These are phyloP conservation scores for Ramularia endophylla DNA, from an alignment of 2,329 filamentous ascomycete species.

Conservation along the genomic window DNA sequence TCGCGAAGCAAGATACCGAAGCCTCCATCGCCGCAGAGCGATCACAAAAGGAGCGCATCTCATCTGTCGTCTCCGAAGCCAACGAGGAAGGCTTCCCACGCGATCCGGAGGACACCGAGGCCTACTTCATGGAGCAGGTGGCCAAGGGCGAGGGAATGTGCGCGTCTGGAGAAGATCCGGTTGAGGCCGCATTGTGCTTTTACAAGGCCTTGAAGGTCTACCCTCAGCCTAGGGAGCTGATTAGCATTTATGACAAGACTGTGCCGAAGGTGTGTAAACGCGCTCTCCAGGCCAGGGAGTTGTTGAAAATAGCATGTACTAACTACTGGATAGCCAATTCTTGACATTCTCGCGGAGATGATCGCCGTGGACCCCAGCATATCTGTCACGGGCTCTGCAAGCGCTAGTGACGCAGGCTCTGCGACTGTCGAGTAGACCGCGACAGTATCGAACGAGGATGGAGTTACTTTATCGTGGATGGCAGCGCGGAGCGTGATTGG, in stretches of 20 bases:
- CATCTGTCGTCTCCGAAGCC: conserved; percentile 68
- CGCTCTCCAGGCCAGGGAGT: no score
- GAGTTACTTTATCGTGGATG: no score
- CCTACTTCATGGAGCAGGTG: conserved; percentile 95
- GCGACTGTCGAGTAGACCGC: conserved; percentile 25
- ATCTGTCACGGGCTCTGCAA: conserved; percentile 27
- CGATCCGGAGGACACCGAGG: conserved; percentile 87
- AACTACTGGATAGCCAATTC: conserved; percentile 59
- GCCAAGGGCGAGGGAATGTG: conserved; percentile 79
- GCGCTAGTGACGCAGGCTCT: conserved; percentile 22
- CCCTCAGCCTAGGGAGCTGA: conserved; percentile 84
- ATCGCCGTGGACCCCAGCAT: conserved; percentile 78
- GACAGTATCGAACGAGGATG: no score
- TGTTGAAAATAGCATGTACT: no score
- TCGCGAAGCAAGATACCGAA: conserved; percentile 66
- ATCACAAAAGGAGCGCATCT: conserved; percentile 68
- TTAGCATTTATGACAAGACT: conserved; percentile 97
- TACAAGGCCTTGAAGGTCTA: conserved; percentile 99
- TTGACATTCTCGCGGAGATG: conserved; percentile 97
- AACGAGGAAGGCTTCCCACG: conserved; percentile 88
- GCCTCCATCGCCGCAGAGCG: conserved; percentile 60
- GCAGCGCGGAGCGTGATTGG: no score
- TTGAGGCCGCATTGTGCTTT: conserved; percentile 90
- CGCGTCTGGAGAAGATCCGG: conserved; percentile 67
- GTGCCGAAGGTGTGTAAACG: conserved; percentile 84